Conservation (phyloP, 345 rosid species). For the Citrus hindsii region DNA sequence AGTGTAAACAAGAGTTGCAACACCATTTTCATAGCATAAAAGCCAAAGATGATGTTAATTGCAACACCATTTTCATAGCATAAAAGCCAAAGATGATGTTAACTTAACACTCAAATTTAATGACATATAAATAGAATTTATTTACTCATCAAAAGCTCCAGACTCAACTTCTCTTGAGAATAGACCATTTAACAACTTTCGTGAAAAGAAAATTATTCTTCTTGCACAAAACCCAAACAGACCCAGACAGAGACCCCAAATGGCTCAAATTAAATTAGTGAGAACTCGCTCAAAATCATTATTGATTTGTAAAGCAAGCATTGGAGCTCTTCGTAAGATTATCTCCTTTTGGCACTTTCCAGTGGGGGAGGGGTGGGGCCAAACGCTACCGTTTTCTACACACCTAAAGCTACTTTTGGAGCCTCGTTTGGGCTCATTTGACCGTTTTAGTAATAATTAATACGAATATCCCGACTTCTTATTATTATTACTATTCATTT, state of each 20-base stretch:
- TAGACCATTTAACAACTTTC: background rate
- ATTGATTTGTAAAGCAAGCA: conserved; percentile 6
- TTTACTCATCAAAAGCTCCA: background rate
- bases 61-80: background rate
- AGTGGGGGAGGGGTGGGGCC: conserved; percentile 10
- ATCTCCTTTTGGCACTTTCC: conserved; percentile 4
- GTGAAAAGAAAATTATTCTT: background rate
- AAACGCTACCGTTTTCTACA: conserved; percentile 19
- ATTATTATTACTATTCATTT: background rate
- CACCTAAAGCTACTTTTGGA: conserved; percentile 1
- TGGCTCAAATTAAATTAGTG: background rate
- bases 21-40: background rate
- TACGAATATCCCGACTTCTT: background rate
- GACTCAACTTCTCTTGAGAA: background rate
- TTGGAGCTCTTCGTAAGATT: background rate
- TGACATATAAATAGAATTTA: too few species aligned
- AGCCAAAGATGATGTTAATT: background rate
- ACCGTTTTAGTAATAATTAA: conserved; percentile 13
- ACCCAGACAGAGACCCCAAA: background rate
- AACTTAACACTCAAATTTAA: too few species aligned
- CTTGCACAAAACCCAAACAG: background rate
- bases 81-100: background rate
- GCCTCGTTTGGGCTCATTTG: conserved; percentile 11
- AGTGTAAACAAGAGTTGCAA: background rate
- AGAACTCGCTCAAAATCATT: background rate